Base-by-base conservation (phyloP, 2,329 filamentous ascomycete species). In the Cordyceps tenuipes region DNA sequence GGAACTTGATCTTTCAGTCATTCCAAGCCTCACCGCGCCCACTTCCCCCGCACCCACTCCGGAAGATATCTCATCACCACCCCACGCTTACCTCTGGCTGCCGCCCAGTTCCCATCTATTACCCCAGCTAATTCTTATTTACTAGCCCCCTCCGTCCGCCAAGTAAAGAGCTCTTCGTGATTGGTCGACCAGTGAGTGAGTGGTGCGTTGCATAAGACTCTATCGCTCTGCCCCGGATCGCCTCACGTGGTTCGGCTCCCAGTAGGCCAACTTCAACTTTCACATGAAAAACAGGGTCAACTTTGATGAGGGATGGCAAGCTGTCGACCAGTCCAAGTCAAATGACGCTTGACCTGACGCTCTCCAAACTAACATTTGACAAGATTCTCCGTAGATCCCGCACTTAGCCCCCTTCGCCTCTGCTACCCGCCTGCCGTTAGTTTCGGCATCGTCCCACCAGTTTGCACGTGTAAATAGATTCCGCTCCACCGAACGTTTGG, bases 101-200 rank as follows among this genome's bases (percentile, higher is more conserved):
- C 19, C 21, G 21, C 34, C 43, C 44, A 59, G 48, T n/a, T 46
- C 17, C 36, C 34, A 12, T 43, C 5, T 41, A n/a, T 53, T 59
- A 59, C 57, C 57, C 57, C 57, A 48, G 57, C 57, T 59, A 52
- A 47, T 47, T 59, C 57, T 59, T 59, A 59, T 59, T 59, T 52
- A 53, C 26, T 59, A 48, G 57, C 57, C 56, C 29, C 39, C 9
- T 51, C 41, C 39, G 13, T 51, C 41, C 39, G 13, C 23, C 34
- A 56, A 23, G 3, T 7, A 39, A 36, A 47, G 10, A 23, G 21
- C 19, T 26, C 1, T 12, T 31, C n/a, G 29, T 47, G 48, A 59
- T 59, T 59, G 57, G 57, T 19, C 47, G 44, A n/a, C 29, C 47
- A 34, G 23, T 39, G n/a, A n/a, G n/a, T n/a, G n/a, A n/a, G n/a